Percentiles rank a stretch among this genome's conserved stretches.
Conservation (phyloP, 176 grass and related monocot genomes). For the maize (Zea mays) region Zm-B73-REFERENCE-NAM-5.0 NC_050097.1:73447001-73447500, state of each 20-base stretch:
- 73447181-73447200: not conserved
- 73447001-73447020: too few species aligned
- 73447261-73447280: not conserved
- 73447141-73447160: too few species aligned
- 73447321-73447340: not conserved
- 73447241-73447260: not conserved
- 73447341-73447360: not conserved
- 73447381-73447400: not conserved
- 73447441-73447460: too few species aligned
- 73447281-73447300: not conserved
- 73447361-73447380: not conserved
- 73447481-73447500: not conserved
- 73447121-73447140: too few species aligned
- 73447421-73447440: not conserved
- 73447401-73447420: not conserved
- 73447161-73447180: not conserved
- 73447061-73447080: too few species aligned
- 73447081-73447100: too few species aligned
- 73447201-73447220: not conserved
- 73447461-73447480: not conserved
- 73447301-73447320: not conserved
- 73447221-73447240: not conserved
- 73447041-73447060: too few species aligned
- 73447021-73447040: too few species aligned
- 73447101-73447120: too few species aligned